These are phyloP conservation scores for Leccinellum albellum DNA, from an alignment of 768 basidiomycete genomes.

Conservation along the genomic window DNA sequence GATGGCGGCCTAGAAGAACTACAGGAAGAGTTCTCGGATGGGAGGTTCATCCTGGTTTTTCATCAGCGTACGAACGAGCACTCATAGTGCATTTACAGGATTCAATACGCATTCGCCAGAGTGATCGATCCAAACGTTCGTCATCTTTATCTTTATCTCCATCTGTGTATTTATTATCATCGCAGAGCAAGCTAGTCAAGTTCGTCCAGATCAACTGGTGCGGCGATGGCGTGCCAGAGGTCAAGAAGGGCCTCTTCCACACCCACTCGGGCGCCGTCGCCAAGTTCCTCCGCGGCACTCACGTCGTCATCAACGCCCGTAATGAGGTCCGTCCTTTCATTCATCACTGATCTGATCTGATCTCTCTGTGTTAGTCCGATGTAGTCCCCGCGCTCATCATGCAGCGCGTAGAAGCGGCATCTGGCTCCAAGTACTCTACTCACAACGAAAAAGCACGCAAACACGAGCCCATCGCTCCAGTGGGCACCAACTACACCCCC, in stretches of 20 bases:
- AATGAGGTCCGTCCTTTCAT: slow-evolving; percentile 59
- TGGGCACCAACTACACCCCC: slow-evolving; percentile 73
- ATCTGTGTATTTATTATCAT: too few relatives aligned
- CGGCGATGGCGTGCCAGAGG: slow-evolving; percentile 92
- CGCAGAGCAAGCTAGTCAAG: slow-evolving; percentile 77
- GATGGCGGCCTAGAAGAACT: slow-evolving; percentile 85
- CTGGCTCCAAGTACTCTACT: slow-evolving; percentile 84
- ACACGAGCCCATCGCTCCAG: slow-evolving; percentile 77
- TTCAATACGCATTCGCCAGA: slow-evolving; percentile 88
- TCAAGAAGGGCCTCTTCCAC: slow-evolving; percentile 89
- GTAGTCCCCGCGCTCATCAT: slow-evolving; percentile 77
- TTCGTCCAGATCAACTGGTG: slow-evolving; percentile 98
- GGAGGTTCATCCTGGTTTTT: slow-evolving; percentile 50
- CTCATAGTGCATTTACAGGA: slow-evolving; percentile 43
- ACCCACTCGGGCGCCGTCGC: slow-evolving; percentile 80
- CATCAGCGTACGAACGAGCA: neutral
- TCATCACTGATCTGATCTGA: neutral
- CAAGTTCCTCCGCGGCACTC: slow-evolving; percentile 75
- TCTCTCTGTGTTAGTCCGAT: slow-evolving; percentile 53
- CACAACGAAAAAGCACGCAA: slow-evolving; percentile 75
- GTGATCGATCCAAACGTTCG: slow-evolving; percentile 83
- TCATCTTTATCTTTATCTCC: neutral
- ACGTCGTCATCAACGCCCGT: slow-evolving; percentile 82
- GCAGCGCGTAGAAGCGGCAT: slow-evolving; percentile 82
- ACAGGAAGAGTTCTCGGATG: slow-evolving; percentile 93